Evolutionary conservation across 1,139 yeast species (phyloP).

Genomic region (Candida pseudoviswanathii): DNA sequence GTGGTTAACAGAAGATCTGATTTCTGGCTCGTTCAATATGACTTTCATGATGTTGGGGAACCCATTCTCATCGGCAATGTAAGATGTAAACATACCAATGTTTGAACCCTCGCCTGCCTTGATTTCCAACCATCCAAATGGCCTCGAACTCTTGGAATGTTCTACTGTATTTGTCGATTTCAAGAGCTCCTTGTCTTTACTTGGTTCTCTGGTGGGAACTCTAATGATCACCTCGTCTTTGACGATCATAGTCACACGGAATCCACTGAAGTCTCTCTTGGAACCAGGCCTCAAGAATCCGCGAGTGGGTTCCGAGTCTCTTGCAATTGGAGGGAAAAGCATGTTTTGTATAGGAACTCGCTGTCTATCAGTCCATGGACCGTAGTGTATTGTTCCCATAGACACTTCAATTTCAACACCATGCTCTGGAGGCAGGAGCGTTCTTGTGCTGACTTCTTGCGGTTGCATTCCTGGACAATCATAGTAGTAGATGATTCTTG

Average conservation of each 20-base stretch:
- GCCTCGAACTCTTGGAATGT: conserved; percentile 33
- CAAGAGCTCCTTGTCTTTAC: conserved; percentile 60
- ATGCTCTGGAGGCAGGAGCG: conserved; percentile 50
- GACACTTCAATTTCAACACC: conserved; percentile 64
- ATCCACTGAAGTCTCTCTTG: conserved; percentile 55
- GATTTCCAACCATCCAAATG: conserved; percentile 92
- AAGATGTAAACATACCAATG: conserved; percentile 49
- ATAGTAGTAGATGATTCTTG: conserved; percentile 60
- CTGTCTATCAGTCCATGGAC: conserved; percentile 96
- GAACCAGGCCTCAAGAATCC: conserved; percentile 47
- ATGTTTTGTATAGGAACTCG: conserved; percentile 63
- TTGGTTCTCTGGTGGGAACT: conserved; percentile 80
- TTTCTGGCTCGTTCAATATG: conserved; percentile 58
- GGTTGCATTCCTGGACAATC: conserved; percentile 74
- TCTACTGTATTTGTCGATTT: conserved; percentile 16
- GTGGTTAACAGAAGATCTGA: conserved; percentile 86
- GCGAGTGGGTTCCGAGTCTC: conserved; percentile 54
- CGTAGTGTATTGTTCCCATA: conserved; percentile 75
- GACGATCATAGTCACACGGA: conserved; percentile 53
- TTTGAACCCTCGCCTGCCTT: conserved; percentile 59
- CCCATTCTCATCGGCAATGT: conserved; percentile 56
- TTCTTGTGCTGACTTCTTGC: conserved; percentile 17
- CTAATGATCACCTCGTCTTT: conserved; percentile 72
- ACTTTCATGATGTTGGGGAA: conserved; percentile 56
- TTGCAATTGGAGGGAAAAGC: conserved; percentile 68